Conservation (phyloP, 164 flowering plant species). For the Brasenia schreberi region DNA sequence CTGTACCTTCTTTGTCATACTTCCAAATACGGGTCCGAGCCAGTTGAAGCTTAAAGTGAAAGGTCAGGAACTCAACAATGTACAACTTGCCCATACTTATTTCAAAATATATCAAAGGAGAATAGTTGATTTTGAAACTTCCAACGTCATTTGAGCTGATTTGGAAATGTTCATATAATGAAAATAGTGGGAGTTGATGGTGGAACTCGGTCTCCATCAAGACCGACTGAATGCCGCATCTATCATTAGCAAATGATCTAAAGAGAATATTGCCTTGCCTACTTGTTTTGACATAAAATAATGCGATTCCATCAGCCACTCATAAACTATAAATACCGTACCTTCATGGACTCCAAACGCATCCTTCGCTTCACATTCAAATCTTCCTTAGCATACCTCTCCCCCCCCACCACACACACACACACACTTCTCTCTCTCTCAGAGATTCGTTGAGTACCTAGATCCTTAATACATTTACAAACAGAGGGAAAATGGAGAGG, state of each 20-base stretch:
- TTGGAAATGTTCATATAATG: too few species aligned
- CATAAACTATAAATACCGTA: not conserved
- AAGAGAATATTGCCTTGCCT: not conserved
- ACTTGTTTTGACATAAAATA: not conserved
- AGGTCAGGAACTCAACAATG: too few species aligned
- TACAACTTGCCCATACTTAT: too few species aligned
- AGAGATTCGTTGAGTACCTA: not conserved
- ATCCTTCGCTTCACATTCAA: not conserved
- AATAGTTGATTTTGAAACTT: too few species aligned
- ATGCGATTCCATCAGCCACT: not conserved
- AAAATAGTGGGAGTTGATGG: too few species aligned
- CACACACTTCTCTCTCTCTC: not conserved
- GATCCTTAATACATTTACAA: not conserved
- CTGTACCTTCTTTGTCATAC: too few species aligned
- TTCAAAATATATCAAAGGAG: too few species aligned
- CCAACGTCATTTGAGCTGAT: too few species aligned
- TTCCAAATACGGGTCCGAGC: too few species aligned
- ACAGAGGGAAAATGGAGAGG: conserved; percentile 13
- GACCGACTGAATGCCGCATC: not conserved
- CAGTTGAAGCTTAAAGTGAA: too few species aligned
- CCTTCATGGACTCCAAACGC: not conserved
- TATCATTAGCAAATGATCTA: not conserved
- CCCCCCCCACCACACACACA: too few species aligned
- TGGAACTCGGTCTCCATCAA: too few species aligned
- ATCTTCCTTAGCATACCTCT: not conserved